phyloP scores from a whole-genome alignment of 805 yeast genomes.

The Starmerella bombicola region DNA sequence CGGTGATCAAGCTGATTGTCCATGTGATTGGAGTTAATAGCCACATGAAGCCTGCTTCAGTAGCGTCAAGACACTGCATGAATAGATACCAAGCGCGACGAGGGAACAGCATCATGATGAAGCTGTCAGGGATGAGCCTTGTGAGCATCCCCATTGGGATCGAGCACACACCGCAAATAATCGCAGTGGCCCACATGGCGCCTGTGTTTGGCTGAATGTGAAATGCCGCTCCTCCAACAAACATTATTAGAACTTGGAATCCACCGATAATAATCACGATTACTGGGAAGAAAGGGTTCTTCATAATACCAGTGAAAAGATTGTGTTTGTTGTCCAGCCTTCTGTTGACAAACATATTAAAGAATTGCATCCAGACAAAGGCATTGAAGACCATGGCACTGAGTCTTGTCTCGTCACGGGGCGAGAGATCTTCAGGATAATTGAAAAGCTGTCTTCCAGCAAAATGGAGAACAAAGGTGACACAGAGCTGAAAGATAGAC shows the following conservation, averaged over 20 bases:
- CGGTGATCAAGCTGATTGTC: constrained; percentile 4
- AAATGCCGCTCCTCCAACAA: constrained; percentile 94
- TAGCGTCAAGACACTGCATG: constrained; percentile 17
- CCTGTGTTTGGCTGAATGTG: constrained; percentile 68
- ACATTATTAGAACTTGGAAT: constrained; percentile 82
- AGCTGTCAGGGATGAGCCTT: constrained; percentile 70
- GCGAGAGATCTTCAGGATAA: constrained; percentile 22
- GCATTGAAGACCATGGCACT: constrained; percentile 86
- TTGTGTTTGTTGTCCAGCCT: constrained; percentile 76
- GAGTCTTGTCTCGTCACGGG: constrained; percentile 45
- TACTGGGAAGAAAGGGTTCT: constrained; percentile 68
- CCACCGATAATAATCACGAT: constrained; percentile 69
- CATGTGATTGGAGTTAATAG: constrained; percentile 21
- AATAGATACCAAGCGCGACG: constrained; percentile 36
- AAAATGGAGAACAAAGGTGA: constrained; percentile 74
- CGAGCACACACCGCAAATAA: constrained; percentile 66
- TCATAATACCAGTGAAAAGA: constrained; percentile 66
- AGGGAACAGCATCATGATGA: constrained; percentile 59
- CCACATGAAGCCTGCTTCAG: constrained; percentile 23
- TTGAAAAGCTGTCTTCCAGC: constrained; percentile 52
- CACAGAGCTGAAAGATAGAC: constrained; percentile 58
- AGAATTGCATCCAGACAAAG: constrained; percentile 95
- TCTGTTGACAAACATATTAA: constrained; percentile 81
- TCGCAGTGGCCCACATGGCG: constrained; percentile 80
- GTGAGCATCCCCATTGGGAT: constrained; percentile 68